These are phyloP conservation scores for Picochlorum costavermella DNA, from an alignment of 139 green algal species.

Conservation along the genomic window DNA sequence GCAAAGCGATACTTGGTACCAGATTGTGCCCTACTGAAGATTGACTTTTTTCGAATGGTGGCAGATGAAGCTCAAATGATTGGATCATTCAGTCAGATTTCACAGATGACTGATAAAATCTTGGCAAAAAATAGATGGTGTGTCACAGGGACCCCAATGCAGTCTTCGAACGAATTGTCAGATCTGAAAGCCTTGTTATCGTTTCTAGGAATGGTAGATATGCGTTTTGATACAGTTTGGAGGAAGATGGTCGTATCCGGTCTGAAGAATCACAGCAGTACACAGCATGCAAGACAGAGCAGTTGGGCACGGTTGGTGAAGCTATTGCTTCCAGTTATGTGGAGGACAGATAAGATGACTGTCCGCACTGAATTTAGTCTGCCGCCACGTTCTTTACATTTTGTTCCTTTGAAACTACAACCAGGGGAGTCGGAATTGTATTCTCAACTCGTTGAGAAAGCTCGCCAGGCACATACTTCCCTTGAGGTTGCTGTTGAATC, in stretches of 20 bases:
- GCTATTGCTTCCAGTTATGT: conserved; percentile 62
- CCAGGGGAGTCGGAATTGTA: conserved; percentile 25
- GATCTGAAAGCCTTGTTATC: conserved; percentile 77
- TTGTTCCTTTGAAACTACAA: conserved; percentile 18
- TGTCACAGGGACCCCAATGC: conserved; percentile 81
- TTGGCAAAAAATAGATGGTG: conserved; percentile 34
- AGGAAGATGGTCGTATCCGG: not conserved
- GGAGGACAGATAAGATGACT: conserved; percentile 58
- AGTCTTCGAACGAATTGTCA: conserved; percentile 53
- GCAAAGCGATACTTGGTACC: not conserved
- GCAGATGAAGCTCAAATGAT: conserved; percentile 93
- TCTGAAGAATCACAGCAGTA: not conserved
- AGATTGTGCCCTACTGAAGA: conserved; percentile 54
- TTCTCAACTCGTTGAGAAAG: conserved; percentile 5
- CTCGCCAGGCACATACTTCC: not conserved
- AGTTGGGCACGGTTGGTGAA: conserved; percentile 27
- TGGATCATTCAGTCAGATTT: conserved; percentile 50
- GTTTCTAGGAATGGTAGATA: conserved; percentile 54
- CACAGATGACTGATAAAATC: conserved; percentile 66
- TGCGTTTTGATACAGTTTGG: not conserved
- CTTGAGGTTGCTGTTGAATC: not conserved
- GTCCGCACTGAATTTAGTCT: conserved; percentile 42
- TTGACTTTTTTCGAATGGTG: conserved; percentile 81
- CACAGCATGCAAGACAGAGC: not conserved
- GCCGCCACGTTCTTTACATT: conserved; percentile 37